A percentile compares a stretch with the other conserved stretches of the same genome.
phyloP scores from a whole-genome alignment of 345 rosid genomes.

The Aquilaria malaccensis region DNA sequence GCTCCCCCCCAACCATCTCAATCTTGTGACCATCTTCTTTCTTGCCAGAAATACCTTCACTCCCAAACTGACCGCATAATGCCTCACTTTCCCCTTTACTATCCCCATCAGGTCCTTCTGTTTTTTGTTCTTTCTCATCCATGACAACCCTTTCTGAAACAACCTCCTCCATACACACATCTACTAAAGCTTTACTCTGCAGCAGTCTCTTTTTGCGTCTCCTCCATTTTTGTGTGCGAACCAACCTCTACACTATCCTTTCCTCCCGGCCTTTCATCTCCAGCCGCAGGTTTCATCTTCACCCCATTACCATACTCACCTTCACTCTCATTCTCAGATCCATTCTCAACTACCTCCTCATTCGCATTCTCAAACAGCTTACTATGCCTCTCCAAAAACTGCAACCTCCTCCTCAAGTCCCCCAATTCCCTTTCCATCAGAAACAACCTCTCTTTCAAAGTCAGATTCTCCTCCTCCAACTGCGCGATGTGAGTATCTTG shows the following conservation, averaged over 20 bases:
- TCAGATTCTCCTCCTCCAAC: constrained; percentile 90
- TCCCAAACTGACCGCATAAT: too few relatives aligned
- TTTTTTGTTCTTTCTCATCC: constrained; percentile 9
- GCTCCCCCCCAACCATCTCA: too few relatives aligned
- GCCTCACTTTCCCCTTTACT: too few relatives aligned
- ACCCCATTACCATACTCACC: constrained; percentile 53
- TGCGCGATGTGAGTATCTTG: constrained; percentile 90
- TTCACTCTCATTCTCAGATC: constrained; percentile 59
- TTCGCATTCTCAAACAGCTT: constrained; percentile 46
- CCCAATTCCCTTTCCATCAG: constrained; percentile 87
- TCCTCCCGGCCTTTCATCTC: constrained; percentile 5
- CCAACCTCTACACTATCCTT: constrained; percentile 16
- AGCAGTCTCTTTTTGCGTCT: constrained; percentile 11
- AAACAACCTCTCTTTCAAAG: constrained; percentile 82
- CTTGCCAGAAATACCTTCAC: too few relatives aligned
- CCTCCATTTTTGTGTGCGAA: constrained; percentile 13
- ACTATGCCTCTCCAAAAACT: constrained; percentile 67
- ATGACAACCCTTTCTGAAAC: constrained; percentile 9
- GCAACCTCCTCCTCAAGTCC: constrained; percentile 84
- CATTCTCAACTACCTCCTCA: constrained; percentile 63
- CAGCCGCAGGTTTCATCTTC: constrained; percentile 14
- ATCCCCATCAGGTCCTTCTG: too few relatives aligned
- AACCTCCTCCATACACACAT: constrained; percentile 31
- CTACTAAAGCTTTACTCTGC: constrained; percentile 13
- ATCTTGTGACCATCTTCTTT: too few relatives aligned